Base-by-base conservation (phyloP, 2,329 filamentous ascomycete genomes). In the Akanthomyces dipterigenus region DNA sequence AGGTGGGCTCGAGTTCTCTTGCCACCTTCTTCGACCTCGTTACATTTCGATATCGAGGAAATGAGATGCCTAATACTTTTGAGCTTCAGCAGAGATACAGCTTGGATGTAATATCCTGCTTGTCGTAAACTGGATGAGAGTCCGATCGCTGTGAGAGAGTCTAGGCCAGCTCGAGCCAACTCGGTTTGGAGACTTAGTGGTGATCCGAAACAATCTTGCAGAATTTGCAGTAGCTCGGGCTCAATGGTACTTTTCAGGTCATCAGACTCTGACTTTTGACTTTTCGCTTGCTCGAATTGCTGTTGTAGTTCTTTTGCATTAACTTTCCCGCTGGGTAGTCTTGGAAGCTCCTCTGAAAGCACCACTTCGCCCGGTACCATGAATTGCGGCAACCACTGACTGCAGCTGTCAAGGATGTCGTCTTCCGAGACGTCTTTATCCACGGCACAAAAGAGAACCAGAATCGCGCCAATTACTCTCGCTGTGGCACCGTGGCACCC, bases 301-400 rank as follows among this genome's bases (percentile, higher is more conserved):
- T 76, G 70, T 65, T 85, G 79, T 8, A 96, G 75, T 14, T 72
- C 74, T 66, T 85, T 88, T 56, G 85, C 86, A 68, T 96, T 89
- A 16, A 93, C 81, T 69, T 97, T 97, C 0, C 93, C 93, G 0
- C 91, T 96, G 2, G 91, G 80, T 22, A 96, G 76, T 57, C 88
- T 85, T 1, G 91, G 91, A 61, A 96, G 87, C 9, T 81, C 77
- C 0, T 79, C 66, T 64, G 89, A 75, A 1, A 89, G 68, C 0
- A 91, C 72, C 26, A 96, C 76, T 63, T 96, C 88, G 4, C 83
- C 82, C 0, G 93, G 93, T 1, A 96, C 75, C 93, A 96, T 96
- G 70, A 88, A 95, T 4, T 80, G 78, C 0, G 92, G 91, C 1
- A 97, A 79, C 90, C 91, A 96, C 55, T 80, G 79, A 55, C 79